Evolutionary conservation across 176 grass and related monocot species (phyloP).

Genomic region (Hsuehochloa calcarea): DNA sequence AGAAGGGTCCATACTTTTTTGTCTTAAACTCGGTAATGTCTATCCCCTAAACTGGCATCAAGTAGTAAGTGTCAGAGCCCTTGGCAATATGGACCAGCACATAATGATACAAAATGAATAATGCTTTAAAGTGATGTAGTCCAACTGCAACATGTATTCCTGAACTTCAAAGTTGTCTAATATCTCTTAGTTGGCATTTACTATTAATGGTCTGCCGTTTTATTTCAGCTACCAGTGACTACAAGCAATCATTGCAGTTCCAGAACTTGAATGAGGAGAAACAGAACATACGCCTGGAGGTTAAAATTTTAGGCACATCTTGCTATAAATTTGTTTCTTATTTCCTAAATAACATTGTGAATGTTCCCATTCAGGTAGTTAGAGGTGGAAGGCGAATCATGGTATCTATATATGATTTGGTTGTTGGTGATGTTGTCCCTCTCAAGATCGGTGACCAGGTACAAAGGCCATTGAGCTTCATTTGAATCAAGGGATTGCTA

Average conservation of each 20-base stretch:
- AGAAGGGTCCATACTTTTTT: conserved; percentile 2
- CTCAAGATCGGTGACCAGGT: conserved; percentile 99
- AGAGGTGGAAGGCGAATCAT: conserved; percentile 75
- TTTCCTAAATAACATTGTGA: background rate
- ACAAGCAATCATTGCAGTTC: conserved; percentile 88
- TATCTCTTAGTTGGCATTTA: background rate
- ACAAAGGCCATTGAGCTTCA: conserved; percentile 1
- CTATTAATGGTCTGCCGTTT: background rate
- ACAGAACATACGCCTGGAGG: conserved; percentile 89
- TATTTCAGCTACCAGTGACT: conserved; percentile 72
- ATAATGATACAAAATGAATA: background rate
- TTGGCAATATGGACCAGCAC: too few relatives aligned
- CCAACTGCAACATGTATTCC: background rate
- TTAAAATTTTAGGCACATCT: conserved; percentile 19
- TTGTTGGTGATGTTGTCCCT: conserved; percentile 81
- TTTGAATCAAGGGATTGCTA: conserved; percentile 7
- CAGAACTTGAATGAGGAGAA: conserved; percentile 98
- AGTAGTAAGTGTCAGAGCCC: too few relatives aligned
- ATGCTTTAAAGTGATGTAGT: background rate
- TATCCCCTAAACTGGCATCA: too few relatives aligned
- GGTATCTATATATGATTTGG: conserved; percentile 86
- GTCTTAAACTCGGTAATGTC: background rate
- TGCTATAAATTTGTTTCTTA: background rate
- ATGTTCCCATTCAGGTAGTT: conserved; percentile 61
- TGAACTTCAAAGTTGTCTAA: background rate